Evolutionary conservation across 2,329 filamentous ascomycete species (phyloP), one percentile per base, ranked within the genome.

Genomic region (Penicillium digitatum): DNA sequence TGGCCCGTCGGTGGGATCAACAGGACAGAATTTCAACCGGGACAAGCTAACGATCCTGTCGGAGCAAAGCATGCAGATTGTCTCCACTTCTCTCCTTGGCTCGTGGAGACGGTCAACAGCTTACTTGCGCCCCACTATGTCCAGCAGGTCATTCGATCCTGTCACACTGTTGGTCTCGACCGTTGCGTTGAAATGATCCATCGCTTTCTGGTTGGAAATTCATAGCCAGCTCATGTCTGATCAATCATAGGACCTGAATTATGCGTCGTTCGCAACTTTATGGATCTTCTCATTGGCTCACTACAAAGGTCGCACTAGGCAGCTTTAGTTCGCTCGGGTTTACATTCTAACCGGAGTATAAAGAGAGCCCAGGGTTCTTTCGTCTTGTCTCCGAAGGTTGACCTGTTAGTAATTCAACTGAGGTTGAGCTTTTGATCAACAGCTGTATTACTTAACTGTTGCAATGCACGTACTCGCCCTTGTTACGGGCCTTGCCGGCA

Each of bases 401-500:
- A 22, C 26, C 11, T 9, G 7, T 5, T 46, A 20, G 16, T 26
- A 32, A 16, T 2, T 54, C 37, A 34, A 38, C 37, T 34, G 3
- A 32, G 16, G 16, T 18, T 18, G 32, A 18, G 7, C 18, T 47
- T 47, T n/a, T 7, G 12, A 14, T 12, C 10, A 7, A 43, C 10
- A 47, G 22, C 32, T 24, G 18, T 24, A 26, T 11, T 39, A 12
- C 18, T 50, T 10, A 22, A 32, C 29, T 42, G 39, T 39, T 48
- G 57, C 22, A 40, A 72, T 73, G 70, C 65, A 64, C 54, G 49
- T 59, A 10, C 50, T 68, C 29, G 55, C 51, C 44, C 60, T 69
- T 16, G 47, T 69, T 11, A 55, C 61, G 38, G 64, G 69, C 58
- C 66, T 72, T 40, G 56, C 68, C 63, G 66, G 67, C 61, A 55